Evolutionary conservation across 2,329 filamentous ascomycete genomes (phyloP), one percentile per base, ranked within the genome.

Genomic region (Hypoxylon sp.): DNA sequence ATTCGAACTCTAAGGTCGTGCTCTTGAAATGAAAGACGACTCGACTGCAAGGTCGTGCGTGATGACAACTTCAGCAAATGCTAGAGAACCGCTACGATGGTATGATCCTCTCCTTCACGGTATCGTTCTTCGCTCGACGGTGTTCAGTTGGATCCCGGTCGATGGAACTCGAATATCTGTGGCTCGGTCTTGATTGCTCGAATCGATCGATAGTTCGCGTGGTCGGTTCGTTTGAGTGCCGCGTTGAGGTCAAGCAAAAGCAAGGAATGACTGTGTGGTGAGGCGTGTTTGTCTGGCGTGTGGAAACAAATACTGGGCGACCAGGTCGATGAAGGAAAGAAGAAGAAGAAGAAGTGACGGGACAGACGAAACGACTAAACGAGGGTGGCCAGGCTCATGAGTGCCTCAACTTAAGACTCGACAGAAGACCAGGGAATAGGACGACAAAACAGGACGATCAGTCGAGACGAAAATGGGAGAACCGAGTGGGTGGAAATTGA

Each of bases 181-280:
- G 48, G 6, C 38, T 43, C 13, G 2, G 33, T 47, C 35, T 10
- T 11, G 48, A 49, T 40, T 49, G 33, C 18, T 40, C 26, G 15
- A 52, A 26, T 49, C 31, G 48, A 52, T 35, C 33, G 31, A 20
- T 33, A n/a, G 31, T 26, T 49, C 26, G 47, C 27, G 20, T 29
- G 11, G 20, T 46, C 23, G 48, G 42, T 37, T 54, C 35, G 48
- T 43, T 40, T 27, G 18, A 6, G 18, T 24, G 53, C 49, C 40
- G 48, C 33, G 38, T 20, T 43, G 33, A 4, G 33, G 38, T 53
- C 18, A 52, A 66, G 63, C 27, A 66, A 66, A 29, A 66, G 63
- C 27, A 66, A 66, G 26, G 64, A 66, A 40, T 59, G 64, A 66
- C 64, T 66, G 42, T 66, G 42, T 47, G 56, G 64, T 64, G 54